Evolutionary conservation across 2,329 filamentous ascomycete genomes (phyloP), one percentile per base, ranked within the genome.

Genomic region (Ophidiomyces ophidiicola): DNA sequence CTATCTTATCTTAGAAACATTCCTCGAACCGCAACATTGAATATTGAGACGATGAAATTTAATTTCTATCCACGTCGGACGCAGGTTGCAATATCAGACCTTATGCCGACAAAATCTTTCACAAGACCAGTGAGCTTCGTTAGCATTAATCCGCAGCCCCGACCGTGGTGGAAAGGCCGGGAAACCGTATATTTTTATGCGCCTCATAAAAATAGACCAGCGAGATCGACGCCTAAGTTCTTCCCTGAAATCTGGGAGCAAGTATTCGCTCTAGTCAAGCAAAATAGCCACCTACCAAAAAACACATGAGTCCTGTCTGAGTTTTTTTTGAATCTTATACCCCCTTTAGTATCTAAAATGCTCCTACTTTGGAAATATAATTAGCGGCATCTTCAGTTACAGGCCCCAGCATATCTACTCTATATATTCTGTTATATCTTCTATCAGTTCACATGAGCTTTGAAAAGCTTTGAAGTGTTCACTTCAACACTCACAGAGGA

Each of bases 11-110:
- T 62, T 0, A 60, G 60, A 39, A 60, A 61, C 28, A 50, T 69
- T 3, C 66, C 66, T 1, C 53, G 57, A 5, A 62, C 59, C 6
- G 63, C 66, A 5, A 59, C 53, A 6, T 43, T 69, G 14, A 61
- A 60, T 30, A 53, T 69, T 36, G 63, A 60, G 25, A 69, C 63
- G 2, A 66, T 67, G 56, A 59, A 60, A 24, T 59, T 62, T 41
- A 66, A 61, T 4, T 60, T 61, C 1, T 59, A 66, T 35, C 60
- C 64, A 1, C 57, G 59, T 8, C 53, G 57, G 17, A 60, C 63
- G 1, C 53, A 58, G n/a, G 60, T 66, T 32, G 57, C 55, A 12
- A 28, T 69, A n/a, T 55, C 56, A 10, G 60, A 68, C 39, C 51
- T 68, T 1, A 51, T 54, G 14, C 52, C 59, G 2, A 53, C 54